Base-by-base conservation (phyloP, 768 basidiomycete genomes). In the Mycena capillaripes region DNA sequence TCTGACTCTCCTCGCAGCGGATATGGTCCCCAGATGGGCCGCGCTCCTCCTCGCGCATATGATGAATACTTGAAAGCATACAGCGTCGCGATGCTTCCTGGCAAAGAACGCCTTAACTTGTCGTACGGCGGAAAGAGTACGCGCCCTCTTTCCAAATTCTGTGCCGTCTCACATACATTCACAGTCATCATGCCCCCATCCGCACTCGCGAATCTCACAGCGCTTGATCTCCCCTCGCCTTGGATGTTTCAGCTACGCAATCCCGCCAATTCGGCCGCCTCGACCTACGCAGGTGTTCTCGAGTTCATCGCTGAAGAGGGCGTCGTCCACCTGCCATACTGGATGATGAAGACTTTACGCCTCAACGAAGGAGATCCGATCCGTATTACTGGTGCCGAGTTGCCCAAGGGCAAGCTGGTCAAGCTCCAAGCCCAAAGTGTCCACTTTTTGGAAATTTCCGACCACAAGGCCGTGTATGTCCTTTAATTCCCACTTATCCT, bases 261-360 rank as follows among this genome's bases (percentile, higher is more conserved):
- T 82, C 97, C 98, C 59, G 84, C 85, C 77, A 97, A 93, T 84
- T 87, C 88, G 61, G 95, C 91, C 38, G 94, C 89, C 64, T 97
- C 90, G 25, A 99, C 98, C 1, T 96, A 99, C 79, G 95, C 95
- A 1, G 98, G 98, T 86, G 98, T 99, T 30, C 89, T 99, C 32
- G 98, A 99, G 80, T 99, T 99, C 83, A 98, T 98, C 75, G 97
- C 98, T 3, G 93, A 98, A 67, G 97, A 99, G 81, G 98, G 98
- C 16, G 88, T 94, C 17, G 97, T 97, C 3, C 94, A 99, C 85
- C 86, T 99, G 19, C 98, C 98, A 0, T 94, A 96, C 76, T 99
- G 98, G 98, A 97, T 99, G 95, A 99, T 99, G 97, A 97, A 94
- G 85, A 97, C 96, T 6, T 85, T 99, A 23, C 90, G 95, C 30